Conservation (phyloP, 441 rosid genomes). For the Populus hybrid region DNA sequence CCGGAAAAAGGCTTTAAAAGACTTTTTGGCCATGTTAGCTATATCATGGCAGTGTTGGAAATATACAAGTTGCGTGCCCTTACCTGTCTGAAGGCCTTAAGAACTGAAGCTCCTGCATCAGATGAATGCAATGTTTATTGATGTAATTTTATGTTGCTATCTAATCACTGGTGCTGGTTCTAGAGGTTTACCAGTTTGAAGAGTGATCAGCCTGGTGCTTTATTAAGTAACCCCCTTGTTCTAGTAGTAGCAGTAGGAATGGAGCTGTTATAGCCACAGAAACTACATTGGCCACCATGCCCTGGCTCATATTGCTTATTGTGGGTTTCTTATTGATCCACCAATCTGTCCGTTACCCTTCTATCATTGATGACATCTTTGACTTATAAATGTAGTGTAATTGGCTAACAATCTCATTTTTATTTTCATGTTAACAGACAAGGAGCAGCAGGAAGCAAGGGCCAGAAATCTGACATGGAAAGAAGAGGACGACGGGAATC, state of each 20-base stretch:
- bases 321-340: slow-evolving; percentile 2
- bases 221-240: neutral
- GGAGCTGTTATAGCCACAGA: neutral
- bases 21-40: neutral
- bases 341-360: neutral
- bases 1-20: neutral
- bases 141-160: too few species aligned
- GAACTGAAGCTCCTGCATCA: neutral
- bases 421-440: slow-evolving; percentile 34
- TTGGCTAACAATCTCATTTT: slow-evolving; percentile 12
- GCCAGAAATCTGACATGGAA: slow-evolving; percentile 61
- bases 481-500: slow-evolving; percentile 75
- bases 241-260: neutral
- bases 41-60: neutral
- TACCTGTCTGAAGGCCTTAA: neutral
- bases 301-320: neutral
- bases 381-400: neutral
- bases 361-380: neutral
- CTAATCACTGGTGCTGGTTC: neutral
- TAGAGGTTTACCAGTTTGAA: neutral
- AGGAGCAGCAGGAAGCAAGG: slow-evolving; percentile 62
- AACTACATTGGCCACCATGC: neutral
- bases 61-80: neutral
- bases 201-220: neutral
- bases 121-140: neutral